A percentile compares a stretch with the other conserved stretches of the same genome.
These are phyloP conservation scores for Glomus cerebriforme DNA, from an alignment of 192 early-diverging fungal genomes.

Conservation along the genomic window DNA sequence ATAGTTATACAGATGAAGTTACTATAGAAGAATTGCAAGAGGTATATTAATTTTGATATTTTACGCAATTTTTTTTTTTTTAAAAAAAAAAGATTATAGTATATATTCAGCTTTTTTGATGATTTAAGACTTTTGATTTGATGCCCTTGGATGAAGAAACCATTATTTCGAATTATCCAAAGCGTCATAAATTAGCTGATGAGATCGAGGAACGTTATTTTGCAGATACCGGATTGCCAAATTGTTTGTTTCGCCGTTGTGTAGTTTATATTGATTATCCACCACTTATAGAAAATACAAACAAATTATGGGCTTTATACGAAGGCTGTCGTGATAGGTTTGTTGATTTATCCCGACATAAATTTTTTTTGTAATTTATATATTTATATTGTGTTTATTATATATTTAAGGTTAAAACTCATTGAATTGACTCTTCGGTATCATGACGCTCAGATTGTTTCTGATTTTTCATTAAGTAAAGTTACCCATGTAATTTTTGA, in stretches of 20 bases:
- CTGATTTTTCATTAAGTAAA: background rate
- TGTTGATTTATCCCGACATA: background rate
- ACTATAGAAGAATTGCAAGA: constrained; percentile 53
- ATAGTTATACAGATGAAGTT: constrained; percentile 65
- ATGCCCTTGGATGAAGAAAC: background rate
- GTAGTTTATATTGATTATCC: constrained; percentile 19
- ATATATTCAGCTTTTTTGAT: background rate
- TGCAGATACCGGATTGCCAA: constrained; percentile 9
- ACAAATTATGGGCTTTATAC: constrained; percentile 9
- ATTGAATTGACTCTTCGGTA: constrained; percentile 14
- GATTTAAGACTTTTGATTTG: constrained; percentile 1
- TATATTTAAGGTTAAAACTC: background rate
- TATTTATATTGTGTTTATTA: background rate
- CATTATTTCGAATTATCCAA: background rate
- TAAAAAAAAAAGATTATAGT: no score
- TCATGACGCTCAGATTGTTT: constrained; percentile 4
- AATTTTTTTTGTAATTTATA: background rate
- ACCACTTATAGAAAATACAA: background rate
- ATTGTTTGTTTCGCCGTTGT: constrained; percentile 7
- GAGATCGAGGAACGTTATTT: constrained; percentile 4
- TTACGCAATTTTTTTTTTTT: background rate
- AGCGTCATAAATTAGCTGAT: background rate
- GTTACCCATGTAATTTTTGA: constrained; percentile 19
- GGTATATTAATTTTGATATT: constrained; percentile 40
- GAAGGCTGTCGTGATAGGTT: constrained; percentile 5